Conservation (phyloP, 306 rosid species). For the Glycine latifolia region DNA sequence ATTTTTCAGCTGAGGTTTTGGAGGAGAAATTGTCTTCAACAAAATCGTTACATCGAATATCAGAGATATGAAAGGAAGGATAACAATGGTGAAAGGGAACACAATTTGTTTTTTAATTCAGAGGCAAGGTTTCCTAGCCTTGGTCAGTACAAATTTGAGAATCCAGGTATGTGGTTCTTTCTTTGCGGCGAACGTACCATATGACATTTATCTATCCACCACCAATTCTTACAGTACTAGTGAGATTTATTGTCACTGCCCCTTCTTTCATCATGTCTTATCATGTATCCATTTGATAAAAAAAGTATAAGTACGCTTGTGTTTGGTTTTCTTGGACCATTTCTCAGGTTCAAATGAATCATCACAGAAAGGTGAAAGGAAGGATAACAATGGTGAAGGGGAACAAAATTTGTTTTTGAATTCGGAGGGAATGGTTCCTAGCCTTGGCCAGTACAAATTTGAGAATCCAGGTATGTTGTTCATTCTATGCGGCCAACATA, state of each 20-base stretch:
- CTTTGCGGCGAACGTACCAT: conserved; percentile 49
- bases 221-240: conserved; percentile 33
- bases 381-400: conserved; percentile 59
- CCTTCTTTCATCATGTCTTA: conserved; percentile 54
- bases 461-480: conserved; percentile 47
- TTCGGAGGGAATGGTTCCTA: conserved; percentile 56
- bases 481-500: conserved; percentile 47
- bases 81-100: conserved; percentile 61
- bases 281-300: conserved; percentile 55
- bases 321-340: conserved; percentile 71
- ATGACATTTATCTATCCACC: conserved; percentile 50
- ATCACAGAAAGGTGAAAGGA: conserved; percentile 60
- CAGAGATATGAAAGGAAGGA: conserved; percentile 51
- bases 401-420: conserved; percentile 58
- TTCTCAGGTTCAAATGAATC: conserved; percentile 55
- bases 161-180: conserved; percentile 51
- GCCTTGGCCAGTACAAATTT: conserved; percentile 40
- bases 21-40: conserved; percentile 30
- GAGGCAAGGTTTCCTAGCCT: conserved; percentile 56
- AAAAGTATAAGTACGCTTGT: conserved; percentile 57
- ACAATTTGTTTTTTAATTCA: conserved; percentile 57
- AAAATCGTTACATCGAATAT: conserved; percentile 47
- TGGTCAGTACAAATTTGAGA: conserved; percentile 27
- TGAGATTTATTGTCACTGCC: conserved; percentile 47
- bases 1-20: conserved; percentile 55